A percentile compares a stretch with the other conserved stretches of the same genome.
phyloP scores from a whole-genome alignment of 352 stramenopile genomes.

The Saprolegnia diclina region DNA sequence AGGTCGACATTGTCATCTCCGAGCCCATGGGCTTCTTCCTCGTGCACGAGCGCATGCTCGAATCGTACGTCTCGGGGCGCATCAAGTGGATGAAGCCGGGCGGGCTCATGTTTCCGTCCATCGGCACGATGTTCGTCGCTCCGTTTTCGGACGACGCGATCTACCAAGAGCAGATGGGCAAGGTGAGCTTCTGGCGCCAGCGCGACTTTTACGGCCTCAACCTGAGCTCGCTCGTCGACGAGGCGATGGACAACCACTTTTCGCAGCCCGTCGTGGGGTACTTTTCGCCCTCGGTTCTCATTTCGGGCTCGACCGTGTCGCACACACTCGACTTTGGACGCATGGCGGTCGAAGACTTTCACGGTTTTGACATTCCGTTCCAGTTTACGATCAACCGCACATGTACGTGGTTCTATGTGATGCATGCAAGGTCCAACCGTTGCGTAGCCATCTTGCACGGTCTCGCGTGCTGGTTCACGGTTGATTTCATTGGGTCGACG shows the following conservation, averaged over 20 bases:
- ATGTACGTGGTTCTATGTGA: conserved; percentile 30
- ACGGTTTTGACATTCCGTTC: conserved; percentile 89
- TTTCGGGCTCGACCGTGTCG: conserved; percentile 46
- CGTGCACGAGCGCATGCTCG: conserved; percentile 98
- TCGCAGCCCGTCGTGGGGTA: conserved; percentile 93
- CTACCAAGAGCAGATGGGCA: conserved; percentile 89
- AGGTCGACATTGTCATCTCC: conserved; percentile 98
- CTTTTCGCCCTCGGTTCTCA: conserved; percentile 73
- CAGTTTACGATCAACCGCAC: conserved; percentile 83
- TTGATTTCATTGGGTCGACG: conserved; percentile 92
- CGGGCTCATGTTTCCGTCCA: conserved; percentile 96
- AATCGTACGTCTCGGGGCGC: conserved; percentile 93
- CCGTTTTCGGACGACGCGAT: conserved; percentile 94
- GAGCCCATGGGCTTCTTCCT: conserved; percentile 99
- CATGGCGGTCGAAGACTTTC: conserved; percentile 68
- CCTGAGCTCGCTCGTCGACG: conserved; percentile 88
- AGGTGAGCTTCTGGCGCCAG: conserved; percentile 93
- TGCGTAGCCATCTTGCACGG: conserved; percentile 88
- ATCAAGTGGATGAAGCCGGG: conserved; percentile 92
- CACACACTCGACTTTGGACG: conserved; percentile 85
- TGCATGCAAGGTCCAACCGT: not conserved
- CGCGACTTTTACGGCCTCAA: conserved; percentile 96
- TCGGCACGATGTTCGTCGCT: conserved; percentile 95
- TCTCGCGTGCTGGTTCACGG: conserved; percentile 98
- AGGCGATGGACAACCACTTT: conserved; percentile 97